phyloP scores from a whole-genome alignment of 2,329 filamentous ascomycete genomes.

The Alternaria sp. region DNA sequence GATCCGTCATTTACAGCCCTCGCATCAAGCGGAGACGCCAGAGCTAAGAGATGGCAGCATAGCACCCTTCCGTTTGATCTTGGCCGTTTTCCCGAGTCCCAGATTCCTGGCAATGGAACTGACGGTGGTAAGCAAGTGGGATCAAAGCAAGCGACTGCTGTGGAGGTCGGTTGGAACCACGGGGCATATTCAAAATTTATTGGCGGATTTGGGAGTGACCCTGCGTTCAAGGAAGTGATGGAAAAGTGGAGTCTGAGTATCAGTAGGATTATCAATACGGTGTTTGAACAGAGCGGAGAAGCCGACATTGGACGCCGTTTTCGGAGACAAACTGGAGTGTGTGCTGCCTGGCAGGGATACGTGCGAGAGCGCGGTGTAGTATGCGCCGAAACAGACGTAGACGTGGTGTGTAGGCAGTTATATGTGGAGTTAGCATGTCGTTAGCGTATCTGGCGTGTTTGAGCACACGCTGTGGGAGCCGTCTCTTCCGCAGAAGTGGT shows the following conservation, averaged over 20 bases:
- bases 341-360: constrained; percentile 14
- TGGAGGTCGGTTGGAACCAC: constrained; percentile 5
- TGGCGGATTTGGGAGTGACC: constrained; percentile 13
- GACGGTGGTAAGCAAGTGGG: constrained; percentile 11
- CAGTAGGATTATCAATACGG: constrained; percentile 17
- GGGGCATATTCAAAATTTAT: constrained; percentile 7
- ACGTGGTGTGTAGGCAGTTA: constrained; percentile 3
- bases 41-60: constrained; percentile 6
- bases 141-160: constrained; percentile 10
- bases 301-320: constrained; percentile 9
- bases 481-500: constrained; percentile 15
- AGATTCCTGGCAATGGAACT: constrained; percentile 13
- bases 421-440: constrained; percentile 6
- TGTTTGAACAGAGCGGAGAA: constrained; percentile 15
- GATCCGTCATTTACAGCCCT: neutral
- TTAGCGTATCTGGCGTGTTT: constrained; percentile 11
- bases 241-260: constrained; percentile 13
- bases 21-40: constrained; percentile 8
- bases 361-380: constrained; percentile 16
- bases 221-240: constrained; percentile 7
- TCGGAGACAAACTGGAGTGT: constrained; percentile 9
- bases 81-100: constrained; percentile 19
- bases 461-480: constrained; percentile 7
- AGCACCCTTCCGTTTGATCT: constrained; percentile 3
- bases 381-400: neutral